Conservation (phyloP, 2,329 filamentous ascomycete species). For the Annulohypoxylon truncatum region DNA sequence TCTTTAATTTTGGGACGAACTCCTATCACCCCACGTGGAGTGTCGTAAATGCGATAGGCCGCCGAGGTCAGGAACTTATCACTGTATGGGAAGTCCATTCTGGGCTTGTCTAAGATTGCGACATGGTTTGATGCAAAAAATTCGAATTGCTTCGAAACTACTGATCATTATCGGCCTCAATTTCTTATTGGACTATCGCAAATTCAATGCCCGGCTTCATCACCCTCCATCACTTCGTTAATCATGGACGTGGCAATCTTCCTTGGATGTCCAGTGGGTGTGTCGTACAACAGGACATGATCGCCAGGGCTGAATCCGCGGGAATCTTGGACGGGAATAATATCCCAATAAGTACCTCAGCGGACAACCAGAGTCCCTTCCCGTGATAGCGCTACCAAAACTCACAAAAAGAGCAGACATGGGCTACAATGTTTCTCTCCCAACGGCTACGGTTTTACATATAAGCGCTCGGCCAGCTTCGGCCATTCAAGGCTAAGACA, state of each 20-base stretch:
- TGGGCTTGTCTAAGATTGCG: conserved; percentile 25
- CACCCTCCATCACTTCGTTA: conserved; percentile 19
- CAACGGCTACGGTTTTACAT: neutral
- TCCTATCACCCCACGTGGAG: conserved; percentile 41
- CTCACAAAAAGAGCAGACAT: neutral
- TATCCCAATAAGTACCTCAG: conserved; percentile 27
- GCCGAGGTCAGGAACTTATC: conserved; percentile 21
- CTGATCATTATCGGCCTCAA: conserved; percentile 6
- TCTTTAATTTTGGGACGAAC: conserved; percentile 31
- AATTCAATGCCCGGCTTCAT: conserved; percentile 17
- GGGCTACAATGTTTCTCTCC: conserved; percentile 13
- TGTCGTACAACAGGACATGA: conserved; percentile 36
- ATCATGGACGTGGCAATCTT: conserved; percentile 20
- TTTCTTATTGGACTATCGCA: conserved; percentile 29
- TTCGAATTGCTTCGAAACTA: conserved; percentile 16
- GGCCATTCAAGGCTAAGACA: conserved; percentile 41
- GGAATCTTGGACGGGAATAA: conserved; percentile 30
- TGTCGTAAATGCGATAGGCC: conserved; percentile 28
- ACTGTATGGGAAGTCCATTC: conserved; percentile 12
- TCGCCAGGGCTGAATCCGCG: conserved; percentile 36
- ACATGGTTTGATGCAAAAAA: conserved; percentile 28
- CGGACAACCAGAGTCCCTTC: conserved; percentile 10
- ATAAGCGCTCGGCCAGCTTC: conserved; percentile 39
- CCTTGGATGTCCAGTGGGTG: conserved; percentile 20
- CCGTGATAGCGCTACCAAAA: conserved; percentile 8